These are phyloP conservation scores for Akanthomyces dipterigenus DNA, from an alignment of 2,329 filamentous ascomycete genomes.

Conservation along the genomic window DNA sequence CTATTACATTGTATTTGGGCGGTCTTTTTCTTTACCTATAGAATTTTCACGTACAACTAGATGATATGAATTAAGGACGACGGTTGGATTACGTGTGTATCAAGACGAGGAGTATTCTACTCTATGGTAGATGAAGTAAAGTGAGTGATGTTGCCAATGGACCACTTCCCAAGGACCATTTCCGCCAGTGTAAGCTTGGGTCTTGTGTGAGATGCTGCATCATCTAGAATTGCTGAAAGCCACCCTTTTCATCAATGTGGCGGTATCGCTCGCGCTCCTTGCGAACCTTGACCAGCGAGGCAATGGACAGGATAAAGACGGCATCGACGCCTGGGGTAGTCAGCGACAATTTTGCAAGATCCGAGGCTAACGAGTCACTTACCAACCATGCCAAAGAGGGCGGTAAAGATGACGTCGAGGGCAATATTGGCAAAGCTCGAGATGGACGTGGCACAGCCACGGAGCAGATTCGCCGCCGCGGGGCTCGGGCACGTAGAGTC, in stretches of 20 bases:
- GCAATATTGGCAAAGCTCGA: conserved; percentile 63
- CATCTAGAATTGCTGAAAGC: conserved; percentile 35
- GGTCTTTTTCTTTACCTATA: neutral
- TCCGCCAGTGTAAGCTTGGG: neutral
- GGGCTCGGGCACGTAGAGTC: conserved; percentile 63
- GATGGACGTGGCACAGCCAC: conserved; percentile 63
- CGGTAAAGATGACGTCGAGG: conserved; percentile 71
- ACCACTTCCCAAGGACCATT: neutral
- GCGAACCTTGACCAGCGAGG: conserved; percentile 73
- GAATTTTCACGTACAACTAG: neutral
- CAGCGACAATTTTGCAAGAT: neutral
- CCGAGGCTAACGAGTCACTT: conserved; percentile 18
- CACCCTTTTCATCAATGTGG: conserved; percentile 74
- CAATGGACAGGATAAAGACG: conserved; percentile 61
- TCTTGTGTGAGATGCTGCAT: conserved; percentile 16
- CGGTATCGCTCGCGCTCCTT: conserved; percentile 73
- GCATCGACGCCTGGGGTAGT: conserved; percentile 48
- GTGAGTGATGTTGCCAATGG: neutral
- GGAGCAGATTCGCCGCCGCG: conserved; percentile 61
- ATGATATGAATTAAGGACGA: conserved; percentile 4
- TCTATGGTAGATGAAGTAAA: neutral
- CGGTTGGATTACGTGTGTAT: neutral
- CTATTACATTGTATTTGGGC: neutral
- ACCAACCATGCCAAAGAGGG: conserved; percentile 72
- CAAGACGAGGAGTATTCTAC: neutral